phyloP scores from a whole-genome alignment of 352 stramenopile species.

The Pythium scleroteichum region DNA sequence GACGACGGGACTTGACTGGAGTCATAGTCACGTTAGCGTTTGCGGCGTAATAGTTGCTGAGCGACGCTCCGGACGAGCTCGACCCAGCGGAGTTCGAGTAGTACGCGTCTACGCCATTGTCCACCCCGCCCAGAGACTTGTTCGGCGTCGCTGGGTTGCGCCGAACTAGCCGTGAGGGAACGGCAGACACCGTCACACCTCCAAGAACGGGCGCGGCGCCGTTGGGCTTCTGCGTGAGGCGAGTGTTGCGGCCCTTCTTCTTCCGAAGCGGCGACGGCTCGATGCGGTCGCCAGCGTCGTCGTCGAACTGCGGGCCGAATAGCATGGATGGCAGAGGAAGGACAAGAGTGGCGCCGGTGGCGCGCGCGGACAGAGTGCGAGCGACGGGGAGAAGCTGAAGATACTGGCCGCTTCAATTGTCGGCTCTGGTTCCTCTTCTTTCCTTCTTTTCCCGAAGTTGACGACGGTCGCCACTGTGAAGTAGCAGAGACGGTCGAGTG shows the following conservation, averaged over 20 bases:
- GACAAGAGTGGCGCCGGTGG: neutral
- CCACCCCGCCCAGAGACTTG: conserved; percentile 11
- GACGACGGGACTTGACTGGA: conserved; percentile 26
- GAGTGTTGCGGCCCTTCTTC: conserved; percentile 31
- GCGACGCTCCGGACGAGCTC: conserved; percentile 27
- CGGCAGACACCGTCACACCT: conserved; percentile 12
- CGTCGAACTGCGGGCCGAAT: conserved; percentile 46
- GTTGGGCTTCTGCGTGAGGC: conserved; percentile 26
- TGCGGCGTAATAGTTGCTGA: conserved; percentile 29
- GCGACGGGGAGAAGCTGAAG: neutral
- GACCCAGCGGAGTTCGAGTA: conserved; percentile 33
- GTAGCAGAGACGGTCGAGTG: conserved; percentile 1
- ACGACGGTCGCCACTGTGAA: neutral
- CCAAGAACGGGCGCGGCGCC: neutral
- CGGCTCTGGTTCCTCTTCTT: conserved; percentile 3
- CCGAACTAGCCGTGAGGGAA: conserved; percentile 23
- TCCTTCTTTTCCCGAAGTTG: neutral
- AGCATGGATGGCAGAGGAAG: conserved; percentile 26
- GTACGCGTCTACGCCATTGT: conserved; percentile 18
- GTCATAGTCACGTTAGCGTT: conserved; percentile 22
- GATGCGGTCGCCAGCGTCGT: conserved; percentile 38
- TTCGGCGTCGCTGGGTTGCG: conserved; percentile 17
- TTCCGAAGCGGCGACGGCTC: conserved; percentile 28
- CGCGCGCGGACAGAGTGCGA: too few relatives aligned
- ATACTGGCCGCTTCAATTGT: conserved; percentile 2